These are phyloP conservation scores for Petunia hybrid DNA, from an alignment of 305 asterid genomes.

Conservation along the genomic window DNA sequence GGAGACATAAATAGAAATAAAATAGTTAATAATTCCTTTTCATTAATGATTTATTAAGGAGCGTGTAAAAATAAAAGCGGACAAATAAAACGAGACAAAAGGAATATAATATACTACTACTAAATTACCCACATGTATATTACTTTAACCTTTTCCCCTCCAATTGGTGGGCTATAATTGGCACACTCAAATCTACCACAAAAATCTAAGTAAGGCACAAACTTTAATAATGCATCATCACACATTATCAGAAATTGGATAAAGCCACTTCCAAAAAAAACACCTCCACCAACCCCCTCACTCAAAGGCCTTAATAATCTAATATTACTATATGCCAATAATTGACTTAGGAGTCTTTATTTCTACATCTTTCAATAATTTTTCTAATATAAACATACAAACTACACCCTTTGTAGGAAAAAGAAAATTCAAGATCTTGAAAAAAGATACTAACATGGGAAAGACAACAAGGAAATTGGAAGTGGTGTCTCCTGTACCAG, in stretches of 20 bases:
- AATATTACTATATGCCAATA: neutral
- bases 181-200: neutral
- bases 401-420: slow-evolving; percentile 17
- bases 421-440: slow-evolving; percentile 24
- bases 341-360: neutral
- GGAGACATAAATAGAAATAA: no score
- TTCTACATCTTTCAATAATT: neutral
- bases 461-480: slow-evolving; percentile 75
- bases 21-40: no score
- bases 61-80: no score
- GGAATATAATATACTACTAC: no score
- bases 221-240: neutral
- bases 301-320: neutral
- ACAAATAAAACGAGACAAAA: no score
- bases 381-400: neutral
- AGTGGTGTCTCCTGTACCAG: slow-evolving; percentile 86
- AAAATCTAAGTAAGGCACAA: neutral
- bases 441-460: slow-evolving; percentile 54
- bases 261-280: neutral
- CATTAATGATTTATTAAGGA: no score
- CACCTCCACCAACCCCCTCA: neutral
- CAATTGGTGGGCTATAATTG: neutral
- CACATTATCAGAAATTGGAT: neutral
- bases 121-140: no score
- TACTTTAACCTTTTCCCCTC: neutral